Base-by-base conservation (phyloP, 1,284 basidiomycete genomes). In the Sanghuangporus weigelae region DNA sequence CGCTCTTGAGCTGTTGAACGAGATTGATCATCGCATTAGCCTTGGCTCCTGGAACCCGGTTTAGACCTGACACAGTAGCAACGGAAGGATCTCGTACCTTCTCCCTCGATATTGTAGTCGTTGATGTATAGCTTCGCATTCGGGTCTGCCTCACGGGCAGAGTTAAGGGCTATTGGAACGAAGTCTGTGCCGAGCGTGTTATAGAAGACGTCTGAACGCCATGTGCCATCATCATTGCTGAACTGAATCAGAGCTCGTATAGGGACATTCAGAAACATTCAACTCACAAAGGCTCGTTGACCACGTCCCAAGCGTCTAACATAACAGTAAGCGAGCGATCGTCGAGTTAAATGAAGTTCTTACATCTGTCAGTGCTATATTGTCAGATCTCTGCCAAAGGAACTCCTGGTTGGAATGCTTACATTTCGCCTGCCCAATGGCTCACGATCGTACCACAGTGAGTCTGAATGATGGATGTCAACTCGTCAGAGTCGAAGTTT, bases 1-100 rank as follows among this genome's bases (percentile, higher is more conserved):
- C 68, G 0, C 73, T 62, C 65, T 80, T 74, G 56, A 83, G 76
- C 2, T 71, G 69, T 64, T 75, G 75, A 48, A 82, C 75, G 48
- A 83, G 79, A 67, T 77, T 77, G 67, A 76, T 72, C 74, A 82
- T 75, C 1, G 77, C 78, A 36, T 76, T 79, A 14, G 78, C 73
- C 71, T 84, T 83, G 35, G 74, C 71, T 48, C 79, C 75, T 68
- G 57, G 35, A 21, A 23, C 1, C 19, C n/a, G 19, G 12, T 6
- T 48, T 2, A 10, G 16, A 42, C 7, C 26, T 8, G 14, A 49
- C 21, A 2, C 7, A 36, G 44, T 26, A 10, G 16, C 16, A 16
- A 4, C 31, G 11, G n/a, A 11, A 48, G 21, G 14, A 44, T 3
- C 7, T 19, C 26, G n/a, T 40, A 67, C 66, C 71, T 26, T 68